Base-by-base conservation (phyloP, 257 asterid genomes). In the Fraxinus pennsylvanica region DNA sequence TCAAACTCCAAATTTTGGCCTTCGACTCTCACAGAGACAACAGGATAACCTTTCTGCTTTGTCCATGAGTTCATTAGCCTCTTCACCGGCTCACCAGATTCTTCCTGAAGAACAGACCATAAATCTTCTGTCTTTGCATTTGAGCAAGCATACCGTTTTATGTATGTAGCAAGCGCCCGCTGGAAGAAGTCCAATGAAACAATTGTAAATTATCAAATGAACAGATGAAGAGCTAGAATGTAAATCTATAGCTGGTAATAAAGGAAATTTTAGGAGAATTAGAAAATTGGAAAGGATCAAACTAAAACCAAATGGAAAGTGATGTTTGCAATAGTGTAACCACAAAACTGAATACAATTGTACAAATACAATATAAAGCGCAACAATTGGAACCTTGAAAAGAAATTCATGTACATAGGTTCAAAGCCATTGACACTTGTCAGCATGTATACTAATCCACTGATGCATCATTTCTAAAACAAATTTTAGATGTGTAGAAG, bases 91-190 rank as follows among this genome's bases (percentile, higher is more conserved):
- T 94, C 97, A 78, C 97, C 94, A 83, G 98, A 94, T 76, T 83
- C 94, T 81, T 92, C 92, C 87, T 94, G 73, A 72, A 94, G 97
- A 81, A 90, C 98, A 47, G 97, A 87, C 98, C 98, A 94, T 76
- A 94, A 82, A 85, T 94, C 98, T 86, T 92, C 97, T 65, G 98
- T 94, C 87, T 87, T 92, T 80, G 98, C 95, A 86, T 94, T 94
- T 63, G 92, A 90, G 89, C 94, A 88, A 71, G 97, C 97, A 78
- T 87, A 87, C 82, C 38, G 90, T 85, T 94, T 90, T 66, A 94
- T 85, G 90, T 94, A 94, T 72, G 93, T 83, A 59, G 98, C 98
- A 83, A 94, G 94, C 57, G 92, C 96, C 73, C 91, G 89, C 98
- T 94, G 77, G 83, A 81, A 54, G 83, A 87, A 85, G 73, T 41